Percentiles rank a stretch among this genome's conserved stretches.
Conservation (phyloP, 1,139 yeast genomes). For the Scheffersomyces lignicola region DNA sequence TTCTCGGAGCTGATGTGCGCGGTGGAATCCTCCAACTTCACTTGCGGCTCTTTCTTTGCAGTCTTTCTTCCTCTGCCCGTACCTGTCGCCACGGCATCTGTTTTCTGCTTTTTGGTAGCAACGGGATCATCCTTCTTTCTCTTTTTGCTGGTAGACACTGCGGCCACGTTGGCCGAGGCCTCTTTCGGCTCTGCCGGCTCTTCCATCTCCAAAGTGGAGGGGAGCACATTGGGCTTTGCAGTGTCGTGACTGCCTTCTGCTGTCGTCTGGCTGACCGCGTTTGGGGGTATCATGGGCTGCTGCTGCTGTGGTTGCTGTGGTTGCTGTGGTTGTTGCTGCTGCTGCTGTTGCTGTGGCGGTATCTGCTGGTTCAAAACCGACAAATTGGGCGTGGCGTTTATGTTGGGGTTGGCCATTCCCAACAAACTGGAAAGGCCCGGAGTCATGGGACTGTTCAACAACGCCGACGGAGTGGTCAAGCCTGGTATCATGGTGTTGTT, state of each 20-base stretch:
- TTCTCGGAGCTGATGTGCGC: conserved; percentile 12
- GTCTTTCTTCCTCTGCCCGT: background rate
- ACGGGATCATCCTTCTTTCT: background rate
- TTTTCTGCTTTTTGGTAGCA: conserved; percentile 1
- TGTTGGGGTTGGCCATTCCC: conserved; percentile 23
- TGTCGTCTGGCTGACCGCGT: background rate
- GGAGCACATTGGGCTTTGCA: background rate
- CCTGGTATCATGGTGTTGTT: conserved; percentile 35
- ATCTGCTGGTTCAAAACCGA: conserved; percentile 10
- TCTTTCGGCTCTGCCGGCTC: conserved; percentile 4
- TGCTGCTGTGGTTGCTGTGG: conserved; percentile 5
- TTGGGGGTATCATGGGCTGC: too few relatives aligned
- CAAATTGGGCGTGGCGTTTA: conserved; percentile 13
- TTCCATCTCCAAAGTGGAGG: conserved; percentile 4
- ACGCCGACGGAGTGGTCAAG: conserved; percentile 44
- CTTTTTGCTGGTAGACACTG: conserved; percentile 6
- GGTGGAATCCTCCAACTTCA: conserved; percentile 2
- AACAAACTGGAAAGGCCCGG: conserved; percentile 46
- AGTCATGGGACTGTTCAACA: conserved; percentile 45
- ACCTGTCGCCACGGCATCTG: background rate
- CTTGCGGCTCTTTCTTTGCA: background rate
- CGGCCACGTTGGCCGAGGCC: conserved; percentile 1
- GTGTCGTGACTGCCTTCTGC: background rate
- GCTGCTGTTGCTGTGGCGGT: conserved; percentile 8
- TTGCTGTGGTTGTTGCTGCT: conserved; percentile 5